Conservation (phyloP, 352 stramenopile species). For the Globisporangium recalcitrans region DNA sequence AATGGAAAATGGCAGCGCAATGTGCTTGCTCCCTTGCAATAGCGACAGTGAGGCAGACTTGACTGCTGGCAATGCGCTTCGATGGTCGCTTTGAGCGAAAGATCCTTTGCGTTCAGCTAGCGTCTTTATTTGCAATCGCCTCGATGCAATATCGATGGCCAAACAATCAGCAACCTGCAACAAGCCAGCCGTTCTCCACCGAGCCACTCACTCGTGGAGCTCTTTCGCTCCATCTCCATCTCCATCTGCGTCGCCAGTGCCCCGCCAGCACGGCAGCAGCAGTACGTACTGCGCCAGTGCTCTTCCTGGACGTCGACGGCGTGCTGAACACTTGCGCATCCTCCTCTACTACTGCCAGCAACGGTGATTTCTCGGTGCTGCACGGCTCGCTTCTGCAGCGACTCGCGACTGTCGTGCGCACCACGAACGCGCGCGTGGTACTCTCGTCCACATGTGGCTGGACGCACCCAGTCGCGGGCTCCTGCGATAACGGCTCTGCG, state of each 20-base stretch:
- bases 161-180: neutral
- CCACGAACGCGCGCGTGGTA: neutral
- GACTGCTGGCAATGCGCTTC: neutral
- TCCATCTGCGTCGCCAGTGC: neutral
- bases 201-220: neutral
- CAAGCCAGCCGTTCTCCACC: too few relatives aligned
- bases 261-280: neutral
- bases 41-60: neutral
- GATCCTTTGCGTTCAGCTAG: too few relatives aligned
- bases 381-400: constrained; percentile 1
- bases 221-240: neutral
- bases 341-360: neutral
- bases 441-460: constrained; percentile 6
- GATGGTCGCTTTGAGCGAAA: neutral
- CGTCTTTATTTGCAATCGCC: too few relatives aligned
- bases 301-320: constrained; percentile 6
- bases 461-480: neutral
- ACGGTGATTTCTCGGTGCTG: neutral
- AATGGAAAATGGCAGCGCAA: neutral
- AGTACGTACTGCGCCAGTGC: neutral
- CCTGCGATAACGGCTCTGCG: neutral
- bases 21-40: neutral
- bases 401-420: neutral
- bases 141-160: neutral
- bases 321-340: neutral